Percentiles rank a stretch among this genome's conserved stretches.
Conservation (phyloP, 768 basidiomycete genomes). For the Dictyophora rubrovolvata region DNA sequence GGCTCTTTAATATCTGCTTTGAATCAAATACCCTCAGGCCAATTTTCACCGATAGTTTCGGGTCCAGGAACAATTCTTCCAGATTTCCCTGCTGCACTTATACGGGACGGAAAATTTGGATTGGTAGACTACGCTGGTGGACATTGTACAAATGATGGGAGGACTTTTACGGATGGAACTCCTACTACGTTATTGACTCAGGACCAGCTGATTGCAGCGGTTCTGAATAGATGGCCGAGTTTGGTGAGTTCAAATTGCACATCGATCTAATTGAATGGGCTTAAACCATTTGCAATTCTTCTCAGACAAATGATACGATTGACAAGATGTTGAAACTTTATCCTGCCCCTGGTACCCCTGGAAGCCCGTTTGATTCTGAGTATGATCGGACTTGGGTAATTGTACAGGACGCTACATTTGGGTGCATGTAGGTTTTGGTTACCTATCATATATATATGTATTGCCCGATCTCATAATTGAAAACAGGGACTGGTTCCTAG, state of each 20-base stretch:
- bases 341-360: slow-evolving; percentile 24
- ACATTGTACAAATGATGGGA: slow-evolving; percentile 35
- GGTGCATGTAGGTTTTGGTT: slow-evolving; percentile 29
- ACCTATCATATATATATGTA: background rate
- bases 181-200: slow-evolving; percentile 30
- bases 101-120: slow-evolving; percentile 23
- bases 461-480: background rate
- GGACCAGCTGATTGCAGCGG: slow-evolving; percentile 28
- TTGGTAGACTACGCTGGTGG: slow-evolving; percentile 29
- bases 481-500: slow-evolving; percentile 30
- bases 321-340: slow-evolving; percentile 27
- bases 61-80: slow-evolving; percentile 15
- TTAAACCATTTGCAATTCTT: background rate
- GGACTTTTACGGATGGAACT: slow-evolving; percentile 29
- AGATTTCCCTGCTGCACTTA: slow-evolving; percentile 28
- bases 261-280: no score
- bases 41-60: slow-evolving; percentile 14
- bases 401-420: slow-evolving; percentile 32
- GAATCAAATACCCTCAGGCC: slow-evolving; percentile 25
- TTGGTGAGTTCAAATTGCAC: background rate
- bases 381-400: slow-evolving; percentile 33
- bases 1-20: slow-evolving; percentile 30
- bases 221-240: slow-evolving; percentile 11
- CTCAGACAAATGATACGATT: slow-evolving; percentile 28
- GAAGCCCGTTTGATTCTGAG: slow-evolving; percentile 29